Percentiles rank a stretch among this genome's conserved stretches.
Evolutionary conservation across 2,329 filamentous ascomycete genomes (phyloP).

Genomic region (Alternaria novae-zelandiae): DNA sequence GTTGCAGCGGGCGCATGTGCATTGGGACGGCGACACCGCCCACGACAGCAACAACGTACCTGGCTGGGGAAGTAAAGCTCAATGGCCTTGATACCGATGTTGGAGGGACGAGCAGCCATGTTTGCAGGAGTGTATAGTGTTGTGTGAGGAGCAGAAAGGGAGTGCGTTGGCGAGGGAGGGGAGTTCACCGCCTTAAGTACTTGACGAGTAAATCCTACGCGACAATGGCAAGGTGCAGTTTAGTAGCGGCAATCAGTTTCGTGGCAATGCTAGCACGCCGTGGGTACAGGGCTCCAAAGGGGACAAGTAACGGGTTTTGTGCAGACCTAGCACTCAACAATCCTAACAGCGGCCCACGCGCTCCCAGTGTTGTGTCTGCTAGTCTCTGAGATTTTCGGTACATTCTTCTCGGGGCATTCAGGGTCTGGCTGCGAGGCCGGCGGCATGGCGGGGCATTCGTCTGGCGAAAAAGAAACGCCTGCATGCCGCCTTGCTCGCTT

Average conservation of each 20-base stretch:
- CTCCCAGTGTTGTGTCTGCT: slow-evolving; percentile 5
- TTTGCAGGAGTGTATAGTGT: slow-evolving; percentile 24
- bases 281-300: slow-evolving; percentile 21
- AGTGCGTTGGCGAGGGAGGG: slow-evolving; percentile 27
- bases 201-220: slow-evolving; percentile 23
- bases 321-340: slow-evolving; percentile 35
- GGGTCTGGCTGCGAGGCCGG: slow-evolving; percentile 8
- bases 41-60: slow-evolving; percentile 41
- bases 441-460: not conserved
- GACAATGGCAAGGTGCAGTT: slow-evolving; percentile 47
- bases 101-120: slow-evolving; percentile 56
- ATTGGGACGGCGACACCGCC: not conserved
- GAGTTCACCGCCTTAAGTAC: slow-evolving; percentile 45
- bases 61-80: slow-evolving; percentile 62
- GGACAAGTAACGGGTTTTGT: slow-evolving; percentile 33
- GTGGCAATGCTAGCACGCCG: slow-evolving; percentile 39
- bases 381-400: slow-evolving; percentile 3
- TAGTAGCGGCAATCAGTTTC: slow-evolving; percentile 40
- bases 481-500: not conserved
- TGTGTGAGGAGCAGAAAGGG: slow-evolving; percentile 21
- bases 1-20: not conserved
- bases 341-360: slow-evolving; percentile 30
- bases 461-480: not conserved
- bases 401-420: slow-evolving; percentile 10
- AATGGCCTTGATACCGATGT: slow-evolving; percentile 62